phyloP scores from a whole-genome alignment of 2,329 filamentous ascomycete genomes.

The Colletotrichum sp. region DNA sequence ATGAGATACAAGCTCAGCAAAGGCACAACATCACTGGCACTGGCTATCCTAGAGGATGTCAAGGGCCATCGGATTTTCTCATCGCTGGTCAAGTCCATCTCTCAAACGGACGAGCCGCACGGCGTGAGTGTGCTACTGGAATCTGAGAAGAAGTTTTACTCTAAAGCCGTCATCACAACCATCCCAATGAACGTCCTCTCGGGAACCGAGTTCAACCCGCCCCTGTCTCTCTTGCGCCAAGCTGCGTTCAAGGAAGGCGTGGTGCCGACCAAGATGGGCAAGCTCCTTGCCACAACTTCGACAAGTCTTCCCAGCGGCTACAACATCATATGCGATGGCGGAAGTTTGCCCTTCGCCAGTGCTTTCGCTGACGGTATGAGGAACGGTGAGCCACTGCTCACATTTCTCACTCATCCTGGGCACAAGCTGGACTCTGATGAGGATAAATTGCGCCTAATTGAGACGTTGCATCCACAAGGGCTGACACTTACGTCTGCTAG shows the following conservation, averaged over 20 bases:
- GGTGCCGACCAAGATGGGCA: neutral
- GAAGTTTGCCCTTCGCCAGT: neutral
- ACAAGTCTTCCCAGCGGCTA: neutral
- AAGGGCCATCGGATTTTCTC: neutral
- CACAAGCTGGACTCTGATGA: neutral
- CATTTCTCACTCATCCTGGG: neutral
- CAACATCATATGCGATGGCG: neutral
- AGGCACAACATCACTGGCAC: neutral
- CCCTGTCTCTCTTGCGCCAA: neutral
- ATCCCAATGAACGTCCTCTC: neutral
- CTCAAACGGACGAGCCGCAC: neutral
- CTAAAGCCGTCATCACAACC: neutral
- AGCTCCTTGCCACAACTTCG: neutral
- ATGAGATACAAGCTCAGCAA: neutral
- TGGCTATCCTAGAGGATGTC: neutral
- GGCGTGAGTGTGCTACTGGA: neutral
- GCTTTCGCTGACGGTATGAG: neutral
- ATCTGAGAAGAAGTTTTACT: neutral
- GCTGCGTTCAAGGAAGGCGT: neutral
- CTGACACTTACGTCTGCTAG: neutral
- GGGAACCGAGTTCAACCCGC: neutral
- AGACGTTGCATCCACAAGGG: neutral
- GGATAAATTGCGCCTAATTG: neutral
- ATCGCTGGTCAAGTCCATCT: neutral
- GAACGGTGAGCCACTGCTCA: neutral